Base-by-base conservation (phyloP, 345 rosid species). In the Psidium guajava region DNA sequence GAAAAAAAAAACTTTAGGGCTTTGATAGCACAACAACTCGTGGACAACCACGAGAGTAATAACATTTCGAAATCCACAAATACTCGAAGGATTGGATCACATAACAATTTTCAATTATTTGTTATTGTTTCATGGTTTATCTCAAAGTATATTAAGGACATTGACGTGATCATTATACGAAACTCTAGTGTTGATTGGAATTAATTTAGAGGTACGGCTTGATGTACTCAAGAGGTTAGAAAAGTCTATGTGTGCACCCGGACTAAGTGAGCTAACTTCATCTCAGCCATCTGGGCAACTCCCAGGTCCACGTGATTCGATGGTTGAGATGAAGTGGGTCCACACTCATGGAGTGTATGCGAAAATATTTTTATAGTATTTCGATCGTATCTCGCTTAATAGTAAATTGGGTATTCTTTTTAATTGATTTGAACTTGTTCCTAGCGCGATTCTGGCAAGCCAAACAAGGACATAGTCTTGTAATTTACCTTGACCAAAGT, bases 221-320 rank as follows among this genome's bases (percentile, higher is more conserved):
- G 47, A 32, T 12, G 80, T 42, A 36, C 47, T 32, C 74, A 5
- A 18, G 44, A 69, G 47, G 47, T 18, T 32, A 20, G 24, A 36
- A 18, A 69, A 36, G 1, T 36, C 3, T 18, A 18, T 32, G 3
- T 7, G 16, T 64, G 6, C 47, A 32, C 5, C 11, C 10, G 6
- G 3, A 69, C 6, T 47, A 69, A 8, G 7, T 36, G 13, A 42
- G 1, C 3, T 0, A 1, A 11, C 18, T 69, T 24, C 24, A 36
- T 18, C 47, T 18, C 20, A 69, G 13, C 25, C 2, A 8, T 69
- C 18, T 32, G 74, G 6, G 7, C 47, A 2, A 3, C 36, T 36
- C 25, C 36, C 2, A 0, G 0, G 18, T 0, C 0, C 80, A 20
- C 25, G 0, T 16, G 44, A 64, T 11, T 21, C 10, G 4, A 69